A percentile compares a stretch with the other conserved stretches of the same genome.
Conservation (phyloP, 352 stramenopile genomes). For the Phytophthora podocarpi region DNA sequence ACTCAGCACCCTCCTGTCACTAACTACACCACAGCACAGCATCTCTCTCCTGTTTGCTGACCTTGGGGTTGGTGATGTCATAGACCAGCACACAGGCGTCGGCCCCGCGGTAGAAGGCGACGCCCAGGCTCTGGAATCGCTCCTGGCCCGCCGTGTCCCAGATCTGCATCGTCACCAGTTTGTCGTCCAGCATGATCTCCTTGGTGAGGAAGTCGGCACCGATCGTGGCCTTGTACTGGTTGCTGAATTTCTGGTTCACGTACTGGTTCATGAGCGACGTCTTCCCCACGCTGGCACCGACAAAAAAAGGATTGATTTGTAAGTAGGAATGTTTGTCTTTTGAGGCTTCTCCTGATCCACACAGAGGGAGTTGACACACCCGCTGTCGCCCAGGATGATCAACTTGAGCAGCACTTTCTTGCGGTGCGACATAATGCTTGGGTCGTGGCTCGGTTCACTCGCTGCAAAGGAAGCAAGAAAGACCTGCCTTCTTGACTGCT, state of each 20-base stretch:
- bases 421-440: constrained; percentile 70
- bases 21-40: background rate
- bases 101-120: constrained; percentile 98
- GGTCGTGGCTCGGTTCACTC: background rate
- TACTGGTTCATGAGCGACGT: constrained; percentile 99
- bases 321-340: too few relatives aligned
- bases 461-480: background rate
- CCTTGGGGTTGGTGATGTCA: constrained; percentile 98
- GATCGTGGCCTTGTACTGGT: constrained; percentile 99
- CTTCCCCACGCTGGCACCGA: constrained; percentile 94
- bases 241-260: constrained; percentile 98
- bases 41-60: background rate
- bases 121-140: constrained; percentile 97
- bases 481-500: background rate
- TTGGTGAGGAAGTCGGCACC: constrained; percentile 99
- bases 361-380: constrained; percentile 61
- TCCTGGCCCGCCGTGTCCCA: constrained; percentile 99
- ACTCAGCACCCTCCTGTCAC: background rate
- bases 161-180: constrained; percentile 97
- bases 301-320: background rate
- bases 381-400: constrained; percentile 98
- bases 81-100: constrained; percentile 99
- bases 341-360: background rate
- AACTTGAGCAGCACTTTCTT: constrained; percentile 98
- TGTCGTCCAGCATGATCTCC: constrained; percentile 96